Evolutionary conservation across 495 filamentous ascomycete genomes (phyloP).

Genomic region (Tuber aestivum): DNA sequence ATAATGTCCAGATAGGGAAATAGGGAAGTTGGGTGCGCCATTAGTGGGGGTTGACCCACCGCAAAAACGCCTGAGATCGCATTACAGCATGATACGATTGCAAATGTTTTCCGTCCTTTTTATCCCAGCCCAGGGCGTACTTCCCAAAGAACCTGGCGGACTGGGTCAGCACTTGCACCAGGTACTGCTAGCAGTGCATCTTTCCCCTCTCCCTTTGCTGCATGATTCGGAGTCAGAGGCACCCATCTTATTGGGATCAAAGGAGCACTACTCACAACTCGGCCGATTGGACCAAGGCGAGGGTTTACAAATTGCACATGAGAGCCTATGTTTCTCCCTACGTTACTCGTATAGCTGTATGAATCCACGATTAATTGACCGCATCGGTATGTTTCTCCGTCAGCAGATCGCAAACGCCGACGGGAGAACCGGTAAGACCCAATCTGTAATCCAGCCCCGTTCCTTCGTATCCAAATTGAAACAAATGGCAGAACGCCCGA

Average conservation of each 20-base stretch:
- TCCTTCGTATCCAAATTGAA: not conserved
- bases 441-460: not conserved
- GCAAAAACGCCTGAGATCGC: no score
- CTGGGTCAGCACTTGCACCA: not conserved
- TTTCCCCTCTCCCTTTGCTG: not conserved
- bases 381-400: not conserved
- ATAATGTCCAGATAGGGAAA: no score
- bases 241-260: not conserved
- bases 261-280: not conserved
- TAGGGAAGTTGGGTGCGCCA: no score
- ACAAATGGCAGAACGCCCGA: not conserved
- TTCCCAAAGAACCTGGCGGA: not conserved
- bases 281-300: not conserved
- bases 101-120: no score
- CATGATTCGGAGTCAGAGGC: not conserved
- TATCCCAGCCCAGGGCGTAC: no score
- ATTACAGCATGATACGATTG: no score
- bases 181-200: not conserved
- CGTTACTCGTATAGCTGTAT: no score
- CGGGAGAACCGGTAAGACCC: not conserved
- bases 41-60: no score
- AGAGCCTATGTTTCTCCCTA: not conserved
- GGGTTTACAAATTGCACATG: not conserved
- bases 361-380: no score
- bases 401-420: no score